Percentiles rank a stretch among this genome's conserved stretches.
Conservation (phyloP, 306 rosid genomes). For the Vicia villosa region DNA sequence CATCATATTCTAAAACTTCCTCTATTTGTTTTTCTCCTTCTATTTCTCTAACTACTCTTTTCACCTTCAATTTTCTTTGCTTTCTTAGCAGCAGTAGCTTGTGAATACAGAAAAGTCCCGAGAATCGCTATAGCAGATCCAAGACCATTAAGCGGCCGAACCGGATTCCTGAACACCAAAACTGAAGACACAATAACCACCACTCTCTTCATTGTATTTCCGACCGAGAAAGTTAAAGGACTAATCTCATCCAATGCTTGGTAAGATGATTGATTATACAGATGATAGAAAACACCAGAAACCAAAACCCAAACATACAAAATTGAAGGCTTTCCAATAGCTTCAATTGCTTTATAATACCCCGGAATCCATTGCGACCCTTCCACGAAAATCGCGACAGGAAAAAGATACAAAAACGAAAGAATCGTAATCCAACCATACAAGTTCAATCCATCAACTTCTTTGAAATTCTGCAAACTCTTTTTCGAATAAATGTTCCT, state of each 20-base stretch:
- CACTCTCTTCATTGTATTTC: constrained; percentile 96
- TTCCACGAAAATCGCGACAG: constrained; percentile 82
- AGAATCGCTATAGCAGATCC: constrained; percentile 91
- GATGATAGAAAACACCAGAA: constrained; percentile 92
- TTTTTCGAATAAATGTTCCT: constrained; percentile 86
- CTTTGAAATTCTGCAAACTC: constrained; percentile 77
- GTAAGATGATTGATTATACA: constrained; percentile 93
- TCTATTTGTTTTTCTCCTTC: background rate
- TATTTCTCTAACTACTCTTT: constrained; percentile 56
- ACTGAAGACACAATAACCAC: constrained; percentile 81
- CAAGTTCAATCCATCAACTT: constrained; percentile 82
- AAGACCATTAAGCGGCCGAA: constrained; percentile 84
- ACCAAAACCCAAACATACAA: constrained; percentile 82
- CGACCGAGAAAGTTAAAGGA: constrained; percentile 88
- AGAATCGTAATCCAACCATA: constrained; percentile 80
- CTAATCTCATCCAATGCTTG: constrained; percentile 93
- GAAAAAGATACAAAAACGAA: constrained; percentile 76
- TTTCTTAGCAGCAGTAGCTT: constrained; percentile 61
- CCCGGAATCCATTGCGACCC: constrained; percentile 94
- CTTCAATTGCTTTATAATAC: constrained; percentile 69
- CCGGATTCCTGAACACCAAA: constrained; percentile 88
- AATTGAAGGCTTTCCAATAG: constrained; percentile 70
- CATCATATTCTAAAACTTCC: constrained; percentile 12
- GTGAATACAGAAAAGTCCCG: constrained; percentile 91
- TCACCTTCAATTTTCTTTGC: constrained; percentile 64